Percentiles rank a stretch among this genome's conserved stretches.
Conservation (phyloP, 768 basidiomycete species). For the Boletus coccyginus region DNA sequence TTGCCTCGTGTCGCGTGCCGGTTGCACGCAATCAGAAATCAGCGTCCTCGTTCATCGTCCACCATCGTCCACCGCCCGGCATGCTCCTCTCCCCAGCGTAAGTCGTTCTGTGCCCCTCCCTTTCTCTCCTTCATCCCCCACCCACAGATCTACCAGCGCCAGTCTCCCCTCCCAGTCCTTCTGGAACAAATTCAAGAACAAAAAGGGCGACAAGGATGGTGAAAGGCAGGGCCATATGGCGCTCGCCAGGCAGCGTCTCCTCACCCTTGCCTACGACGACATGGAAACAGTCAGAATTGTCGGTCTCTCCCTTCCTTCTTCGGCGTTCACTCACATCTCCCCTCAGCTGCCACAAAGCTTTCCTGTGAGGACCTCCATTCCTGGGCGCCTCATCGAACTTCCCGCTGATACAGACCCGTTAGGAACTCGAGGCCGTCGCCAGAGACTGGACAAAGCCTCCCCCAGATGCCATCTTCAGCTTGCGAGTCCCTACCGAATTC, state of each 20-base stretch:
- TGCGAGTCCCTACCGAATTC: constrained; percentile 85
- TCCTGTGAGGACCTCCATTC: constrained; percentile 41
- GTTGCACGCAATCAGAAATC: constrained; percentile 35
- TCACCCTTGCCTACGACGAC: constrained; percentile 79
- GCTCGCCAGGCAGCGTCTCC: constrained; percentile 67
- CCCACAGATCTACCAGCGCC: constrained; percentile 60
- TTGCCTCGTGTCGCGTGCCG: constrained; percentile 52
- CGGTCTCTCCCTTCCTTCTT: constrained; percentile 10
- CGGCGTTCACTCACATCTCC: not conserved
- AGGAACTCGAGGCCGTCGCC: constrained; percentile 82
- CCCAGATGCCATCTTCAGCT: constrained; percentile 68
- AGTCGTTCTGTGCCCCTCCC: constrained; percentile 29
- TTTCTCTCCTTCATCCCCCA: constrained; percentile 29
- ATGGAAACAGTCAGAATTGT: constrained; percentile 84
- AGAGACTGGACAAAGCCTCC: constrained; percentile 87
- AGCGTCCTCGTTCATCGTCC: constrained; percentile 20
- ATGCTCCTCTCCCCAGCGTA: constrained; percentile 87
- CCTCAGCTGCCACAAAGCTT: constrained; percentile 66
- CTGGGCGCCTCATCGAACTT: not conserved
- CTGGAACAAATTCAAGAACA: constrained; percentile 67
- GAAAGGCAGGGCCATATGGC: constrained; percentile 60
- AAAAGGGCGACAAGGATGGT: constrained; percentile 61
- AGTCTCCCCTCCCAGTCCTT: constrained; percentile 51
- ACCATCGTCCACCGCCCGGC: constrained; percentile 25
- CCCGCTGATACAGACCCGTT: constrained; percentile 6